These are phyloP conservation scores for Pelargonium cotyledonis DNA, from an alignment of 441 rosid genomes.

Conservation along the genomic window DNA sequence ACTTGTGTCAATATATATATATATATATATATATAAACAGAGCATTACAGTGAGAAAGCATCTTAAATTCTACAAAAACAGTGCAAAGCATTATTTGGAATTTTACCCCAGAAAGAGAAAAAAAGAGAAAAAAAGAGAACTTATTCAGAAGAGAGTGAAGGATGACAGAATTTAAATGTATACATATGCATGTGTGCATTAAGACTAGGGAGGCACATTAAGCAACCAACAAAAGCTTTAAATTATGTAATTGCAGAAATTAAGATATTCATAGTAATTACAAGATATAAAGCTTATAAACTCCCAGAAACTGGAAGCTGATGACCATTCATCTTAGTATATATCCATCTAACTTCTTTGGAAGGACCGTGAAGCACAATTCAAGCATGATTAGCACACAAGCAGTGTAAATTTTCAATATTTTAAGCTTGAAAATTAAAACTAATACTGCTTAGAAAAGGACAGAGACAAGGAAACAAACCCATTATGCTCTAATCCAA, in stretches of 20 bases:
- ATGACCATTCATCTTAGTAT: conserved; percentile 6
- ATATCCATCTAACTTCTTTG: not conserved
- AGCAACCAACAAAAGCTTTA: conserved; percentile 1
- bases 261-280: not conserved
- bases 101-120: not conserved
- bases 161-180: not conserved
- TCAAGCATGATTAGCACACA: not conserved
- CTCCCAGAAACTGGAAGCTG: not conserved
- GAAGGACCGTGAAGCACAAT: not conserved
- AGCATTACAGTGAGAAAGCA: conserved; percentile 1
- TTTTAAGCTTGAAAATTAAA: not conserved
- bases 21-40: too few relatives aligned
- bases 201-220: not conserved
- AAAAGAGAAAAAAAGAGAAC: not conserved
- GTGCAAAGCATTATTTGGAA: not conserved
- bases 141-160: not conserved
- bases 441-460: not conserved
- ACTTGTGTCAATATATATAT: too few relatives aligned
- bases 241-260: not conserved
- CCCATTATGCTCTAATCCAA: conserved; percentile 98
- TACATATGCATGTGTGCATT: not conserved
- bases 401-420: not conserved
- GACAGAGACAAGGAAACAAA: conserved; percentile 37
- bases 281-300: not conserved
- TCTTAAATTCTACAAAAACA: not conserved